Evolutionary conservation across 1,284 basidiomycete genomes (phyloP).

Genomic region (Ustilago trichophora): DNA sequence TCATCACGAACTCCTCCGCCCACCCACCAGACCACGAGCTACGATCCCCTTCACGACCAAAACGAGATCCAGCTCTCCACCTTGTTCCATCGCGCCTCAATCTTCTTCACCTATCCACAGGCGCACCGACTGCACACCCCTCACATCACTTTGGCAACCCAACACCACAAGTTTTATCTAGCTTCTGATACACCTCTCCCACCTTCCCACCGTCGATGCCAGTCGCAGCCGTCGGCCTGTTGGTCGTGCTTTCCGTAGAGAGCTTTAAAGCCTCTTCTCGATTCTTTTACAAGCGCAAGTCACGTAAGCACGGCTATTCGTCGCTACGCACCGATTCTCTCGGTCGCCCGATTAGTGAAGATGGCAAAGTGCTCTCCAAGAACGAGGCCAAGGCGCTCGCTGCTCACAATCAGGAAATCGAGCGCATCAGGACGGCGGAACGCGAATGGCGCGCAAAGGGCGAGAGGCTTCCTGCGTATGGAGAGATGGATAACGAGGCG

Average conservation of each 20-base stretch:
- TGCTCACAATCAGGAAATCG: slow-evolving; percentile 39
- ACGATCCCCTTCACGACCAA: too few relatives aligned
- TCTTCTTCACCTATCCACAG: not conserved
- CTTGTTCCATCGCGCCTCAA: too few relatives aligned
- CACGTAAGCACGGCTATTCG: slow-evolving; percentile 44
- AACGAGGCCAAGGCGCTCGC: slow-evolving; percentile 45
- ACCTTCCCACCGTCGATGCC: slow-evolving; percentile 22
- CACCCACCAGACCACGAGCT: too few relatives aligned
- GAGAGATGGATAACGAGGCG: slow-evolving; percentile 29
- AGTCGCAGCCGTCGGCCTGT: slow-evolving; percentile 27
- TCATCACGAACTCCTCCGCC: too few relatives aligned
- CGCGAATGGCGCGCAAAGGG: slow-evolving; percentile 44
- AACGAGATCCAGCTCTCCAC: too few relatives aligned
- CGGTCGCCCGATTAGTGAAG: slow-evolving; percentile 36
- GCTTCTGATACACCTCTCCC: too few relatives aligned
- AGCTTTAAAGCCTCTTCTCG: slow-evolving; percentile 44
- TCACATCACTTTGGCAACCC: not conserved
- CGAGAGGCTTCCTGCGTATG: slow-evolving; percentile 32
- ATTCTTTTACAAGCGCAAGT: slow-evolving; percentile 35
- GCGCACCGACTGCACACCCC: not conserved
- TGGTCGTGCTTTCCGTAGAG: slow-evolving; percentile 44
- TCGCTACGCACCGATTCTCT: slow-evolving; percentile 38
- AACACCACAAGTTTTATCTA: too few relatives aligned
- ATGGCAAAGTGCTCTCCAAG: slow-evolving; percentile 36
- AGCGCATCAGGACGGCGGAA: slow-evolving; percentile 44